Evolutionary conservation across 441 rosid genomes (phyloP).

Genomic region (Erodium chrysanthum): DNA sequence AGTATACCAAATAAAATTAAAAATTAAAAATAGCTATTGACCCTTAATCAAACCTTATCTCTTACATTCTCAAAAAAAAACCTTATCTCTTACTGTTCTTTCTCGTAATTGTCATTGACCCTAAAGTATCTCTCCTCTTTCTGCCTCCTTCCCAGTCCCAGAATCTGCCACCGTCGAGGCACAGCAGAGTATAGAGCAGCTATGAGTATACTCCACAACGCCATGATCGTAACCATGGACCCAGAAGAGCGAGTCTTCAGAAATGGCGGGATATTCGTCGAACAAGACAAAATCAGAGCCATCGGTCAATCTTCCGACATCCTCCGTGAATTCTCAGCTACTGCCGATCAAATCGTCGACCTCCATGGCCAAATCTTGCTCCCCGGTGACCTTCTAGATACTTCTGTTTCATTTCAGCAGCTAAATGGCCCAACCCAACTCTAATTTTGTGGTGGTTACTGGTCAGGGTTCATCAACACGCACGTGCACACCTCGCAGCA

Average conservation of each 20-base stretch:
- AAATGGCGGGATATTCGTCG: constrained; percentile 43
- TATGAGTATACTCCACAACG: constrained; percentile 33
- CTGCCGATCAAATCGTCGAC: constrained; percentile 31
- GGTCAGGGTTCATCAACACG: constrained; percentile 50
- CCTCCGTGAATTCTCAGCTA: constrained; percentile 29
- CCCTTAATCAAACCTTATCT: too few species aligned
- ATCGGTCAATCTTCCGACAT: constrained; percentile 45
- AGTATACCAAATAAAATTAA: too few species aligned
- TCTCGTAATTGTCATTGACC: too few species aligned
- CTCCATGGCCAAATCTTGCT: constrained; percentile 49
- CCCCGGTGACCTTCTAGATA: constrained; percentile 30
- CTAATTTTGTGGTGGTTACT: background rate
- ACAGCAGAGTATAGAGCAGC: background rate
- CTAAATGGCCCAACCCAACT: background rate
- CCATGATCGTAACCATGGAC: constrained; percentile 50
- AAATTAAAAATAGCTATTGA: too few species aligned
- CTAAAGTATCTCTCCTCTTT: too few species aligned
- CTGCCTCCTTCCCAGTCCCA: too few species aligned
- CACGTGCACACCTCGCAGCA: constrained; percentile 71
- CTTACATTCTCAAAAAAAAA: too few species aligned
- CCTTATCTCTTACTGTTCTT: too few species aligned
- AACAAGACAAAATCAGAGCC: constrained; percentile 36
- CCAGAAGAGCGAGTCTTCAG: constrained; percentile 31
- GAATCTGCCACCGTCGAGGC: background rate
- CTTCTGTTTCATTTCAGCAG: background rate